Percentiles rank a stretch among this genome's conserved stretches.
These are phyloP conservation scores for sunflower (Helianthus annuus) DNA, from an alignment of 129 eudicot species.

Conservation along the genomic window DNA sequence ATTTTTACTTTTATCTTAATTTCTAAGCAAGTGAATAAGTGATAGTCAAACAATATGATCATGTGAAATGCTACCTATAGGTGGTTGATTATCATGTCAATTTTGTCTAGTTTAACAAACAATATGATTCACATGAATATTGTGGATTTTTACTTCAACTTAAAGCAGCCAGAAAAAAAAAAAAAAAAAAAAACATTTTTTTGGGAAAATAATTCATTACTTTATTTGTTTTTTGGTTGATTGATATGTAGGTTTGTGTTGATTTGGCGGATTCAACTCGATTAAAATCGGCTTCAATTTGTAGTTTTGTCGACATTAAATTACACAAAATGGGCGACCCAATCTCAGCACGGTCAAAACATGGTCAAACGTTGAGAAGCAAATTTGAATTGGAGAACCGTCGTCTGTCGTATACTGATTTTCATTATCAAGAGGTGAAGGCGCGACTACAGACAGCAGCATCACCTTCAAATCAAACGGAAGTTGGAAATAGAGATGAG, in stretches of 20 bases:
- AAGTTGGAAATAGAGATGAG: constrained; percentile 46
- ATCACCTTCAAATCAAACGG: constrained; percentile 35
- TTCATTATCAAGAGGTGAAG: constrained; percentile 50
- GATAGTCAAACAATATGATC: constrained; percentile 20
- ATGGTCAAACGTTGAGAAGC: constrained; percentile 37
- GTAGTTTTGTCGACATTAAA: constrained; percentile 10
- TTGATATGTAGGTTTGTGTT: constrained; percentile 19
- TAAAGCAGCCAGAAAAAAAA: constrained; percentile 17
- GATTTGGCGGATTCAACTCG: constrained; percentile 9
- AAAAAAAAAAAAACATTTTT: not conserved
- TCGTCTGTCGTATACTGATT: constrained; percentile 42
- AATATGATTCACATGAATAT: constrained; percentile 21
- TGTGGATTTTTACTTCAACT: constrained; percentile 21
- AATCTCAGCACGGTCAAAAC: constrained; percentile 26
- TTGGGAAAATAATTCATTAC: not conserved
- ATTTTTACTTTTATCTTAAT: constrained; percentile 12
- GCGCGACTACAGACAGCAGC: constrained; percentile 25
- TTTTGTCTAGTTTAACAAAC: constrained; percentile 24
- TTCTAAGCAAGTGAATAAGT: constrained; percentile 36
- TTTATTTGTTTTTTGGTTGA: constrained; percentile 15
- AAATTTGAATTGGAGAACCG: constrained; percentile 43
- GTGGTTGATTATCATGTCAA: constrained; percentile 29
- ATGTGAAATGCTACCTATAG: constrained; percentile 33
- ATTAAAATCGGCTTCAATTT: constrained; percentile 14
- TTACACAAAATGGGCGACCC: constrained; percentile 34